Evolutionary conservation across 2,329 filamentous ascomycete species (phyloP).

Genomic region (Endoconidiophora laricicola): DNA sequence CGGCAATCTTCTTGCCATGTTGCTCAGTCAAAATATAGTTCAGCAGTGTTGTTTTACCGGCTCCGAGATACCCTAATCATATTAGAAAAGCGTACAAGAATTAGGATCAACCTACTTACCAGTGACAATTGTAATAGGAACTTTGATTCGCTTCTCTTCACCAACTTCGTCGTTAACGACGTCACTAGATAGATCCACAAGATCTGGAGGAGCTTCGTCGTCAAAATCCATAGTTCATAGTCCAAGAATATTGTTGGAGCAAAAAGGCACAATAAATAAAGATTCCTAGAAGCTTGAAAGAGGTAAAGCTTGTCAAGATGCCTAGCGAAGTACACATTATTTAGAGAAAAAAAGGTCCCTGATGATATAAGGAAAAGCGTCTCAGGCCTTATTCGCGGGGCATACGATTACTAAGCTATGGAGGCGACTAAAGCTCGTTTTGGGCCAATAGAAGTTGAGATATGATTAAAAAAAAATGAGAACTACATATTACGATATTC

Average conservation of each 20-base stretch:
- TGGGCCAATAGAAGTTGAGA: too few species aligned
- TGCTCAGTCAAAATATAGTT: constrained; percentile 92
- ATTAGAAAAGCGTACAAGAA: constrained; percentile 5
- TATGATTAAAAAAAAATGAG: too few species aligned
- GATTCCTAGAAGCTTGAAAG: too few species aligned
- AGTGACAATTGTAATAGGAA: constrained; percentile 74
- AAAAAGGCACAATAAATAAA: not conserved
- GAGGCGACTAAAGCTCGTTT: too few species aligned
- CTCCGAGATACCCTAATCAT: constrained; percentile 66
- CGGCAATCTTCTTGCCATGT: constrained; percentile 94
- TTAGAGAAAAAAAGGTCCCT: too few species aligned
- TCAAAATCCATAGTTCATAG: constrained; percentile 39
- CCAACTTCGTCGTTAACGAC: constrained; percentile 18
- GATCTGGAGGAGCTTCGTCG: constrained; percentile 50
- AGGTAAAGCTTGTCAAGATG: too few species aligned
- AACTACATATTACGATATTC: too few species aligned
- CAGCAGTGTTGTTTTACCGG: constrained; percentile 85
- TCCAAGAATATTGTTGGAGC: too few species aligned
- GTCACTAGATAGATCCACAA: constrained; percentile 31
- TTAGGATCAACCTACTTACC: constrained; percentile 29
- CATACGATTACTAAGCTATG: too few species aligned
- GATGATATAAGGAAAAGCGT: too few species aligned
- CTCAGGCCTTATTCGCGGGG: too few species aligned
- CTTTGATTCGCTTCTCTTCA: constrained; percentile 43
- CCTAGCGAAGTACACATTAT: too few species aligned